phyloP scores from a whole-genome alignment of 2,329 filamentous ascomycete species.

The Ascochyta fabae region DNA sequence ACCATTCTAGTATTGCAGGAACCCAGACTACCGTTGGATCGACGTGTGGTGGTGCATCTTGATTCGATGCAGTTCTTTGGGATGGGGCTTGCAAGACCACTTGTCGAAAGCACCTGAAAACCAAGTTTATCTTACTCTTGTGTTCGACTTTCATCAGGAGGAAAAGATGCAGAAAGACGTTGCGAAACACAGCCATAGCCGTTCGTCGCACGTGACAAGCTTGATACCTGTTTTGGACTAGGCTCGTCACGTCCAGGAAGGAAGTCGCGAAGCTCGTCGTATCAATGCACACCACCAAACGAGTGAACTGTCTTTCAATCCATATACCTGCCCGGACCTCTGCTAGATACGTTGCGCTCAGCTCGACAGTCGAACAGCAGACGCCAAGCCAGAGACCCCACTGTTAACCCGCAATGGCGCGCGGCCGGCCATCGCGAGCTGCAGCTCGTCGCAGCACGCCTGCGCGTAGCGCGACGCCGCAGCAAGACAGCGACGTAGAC shows the following conservation, averaged over 20 bases:
- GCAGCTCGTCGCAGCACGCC: slow-evolving; percentile 49
- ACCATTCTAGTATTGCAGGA: neutral
- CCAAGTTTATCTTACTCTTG: too few species aligned
- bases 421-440: slow-evolving; percentile 47
- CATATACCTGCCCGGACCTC: too few species aligned
- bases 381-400: neutral
- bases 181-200: too few species aligned
- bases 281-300: slow-evolving; percentile 8
- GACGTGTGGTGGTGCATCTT: neutral
- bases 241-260: slow-evolving; percentile 14
- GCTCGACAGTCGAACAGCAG: neutral
- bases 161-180: too few species aligned
- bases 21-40: neutral
- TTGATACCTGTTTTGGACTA: neutral
- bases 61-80: too few species aligned
- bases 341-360: neutral
- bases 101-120: too few species aligned
- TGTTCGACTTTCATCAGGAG: too few species aligned
- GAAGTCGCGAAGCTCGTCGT: slow-evolving; percentile 23
- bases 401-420: slow-evolving; percentile 37
- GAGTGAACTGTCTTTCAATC: neutral
- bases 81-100: too few species aligned
- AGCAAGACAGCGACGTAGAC: slow-evolving; percentile 45
- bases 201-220: slow-evolving; percentile 6
- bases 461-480: slow-evolving; percentile 45